Conservation (phyloP, 305 asterid genomes). For the Solanum hybrid region DNA sequence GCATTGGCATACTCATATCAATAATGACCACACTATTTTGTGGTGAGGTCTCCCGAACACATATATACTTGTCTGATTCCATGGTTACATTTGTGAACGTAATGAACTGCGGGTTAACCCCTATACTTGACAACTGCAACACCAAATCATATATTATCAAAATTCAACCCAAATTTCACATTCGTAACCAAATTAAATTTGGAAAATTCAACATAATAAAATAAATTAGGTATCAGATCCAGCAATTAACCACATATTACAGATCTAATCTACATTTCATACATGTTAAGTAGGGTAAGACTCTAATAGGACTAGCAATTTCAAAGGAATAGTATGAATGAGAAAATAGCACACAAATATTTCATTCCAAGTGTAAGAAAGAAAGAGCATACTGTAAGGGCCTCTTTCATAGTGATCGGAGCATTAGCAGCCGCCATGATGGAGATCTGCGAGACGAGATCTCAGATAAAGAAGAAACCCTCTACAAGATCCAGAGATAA, state of each 20-base stretch:
- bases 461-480: slow-evolving; percentile 15
- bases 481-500: background rate
- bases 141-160: slow-evolving; percentile 27
- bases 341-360: background rate
- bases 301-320: background rate
- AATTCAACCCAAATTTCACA: background rate
- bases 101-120: slow-evolving; percentile 90
- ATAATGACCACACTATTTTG: slow-evolving; percentile 91
- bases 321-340: background rate
- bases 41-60: slow-evolving; percentile 95
- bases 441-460: slow-evolving; percentile 23
- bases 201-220: background rate
- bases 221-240: slow-evolving; percentile 11
- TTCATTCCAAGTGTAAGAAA: background rate
- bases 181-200: background rate
- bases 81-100: slow-evolving; percentile 97
- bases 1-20: slow-evolving; percentile 93
- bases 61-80: slow-evolving; percentile 96
- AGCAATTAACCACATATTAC: background rate
- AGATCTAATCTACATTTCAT: background rate
- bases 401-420: slow-evolving; percentile 81
- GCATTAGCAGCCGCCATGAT: slow-evolving; percentile 93
- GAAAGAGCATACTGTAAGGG: slow-evolving; percentile 53
- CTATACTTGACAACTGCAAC: slow-evolving; percentile 90
- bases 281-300: background rate